Conservation (phyloP, 805 yeast species). For the Torulaspora gathmanii region DNA sequence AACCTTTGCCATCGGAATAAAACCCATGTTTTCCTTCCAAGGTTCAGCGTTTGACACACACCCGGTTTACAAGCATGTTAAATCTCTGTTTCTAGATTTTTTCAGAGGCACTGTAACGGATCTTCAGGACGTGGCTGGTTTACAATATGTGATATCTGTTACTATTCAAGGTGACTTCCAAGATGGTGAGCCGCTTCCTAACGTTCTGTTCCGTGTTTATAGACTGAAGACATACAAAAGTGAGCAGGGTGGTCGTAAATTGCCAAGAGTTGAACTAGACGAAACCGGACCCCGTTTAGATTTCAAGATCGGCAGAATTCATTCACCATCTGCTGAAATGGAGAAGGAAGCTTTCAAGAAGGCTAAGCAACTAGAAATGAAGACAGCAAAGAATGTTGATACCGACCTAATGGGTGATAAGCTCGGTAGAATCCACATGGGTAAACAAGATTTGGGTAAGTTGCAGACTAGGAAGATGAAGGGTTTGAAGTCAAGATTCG, state of each 20-base stretch:
- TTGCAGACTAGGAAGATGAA: conserved; percentile 98
- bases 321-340: conserved; percentile 76
- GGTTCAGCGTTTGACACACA: conserved; percentile 88
- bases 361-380: conserved; percentile 78
- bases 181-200: conserved; percentile 64
- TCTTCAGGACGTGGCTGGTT: conserved; percentile 88
- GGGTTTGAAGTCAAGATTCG: conserved; percentile 85
- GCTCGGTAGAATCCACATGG: conserved; percentile 93
- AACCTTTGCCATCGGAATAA: conserved; percentile 83
- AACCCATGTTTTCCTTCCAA: conserved; percentile 90
- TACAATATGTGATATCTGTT: conserved; percentile 83
- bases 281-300: conserved; percentile 96
- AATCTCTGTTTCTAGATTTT: conserved; percentile 85
- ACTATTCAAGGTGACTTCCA: conserved; percentile 73
- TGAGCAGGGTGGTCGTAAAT: conserved; percentile 60
- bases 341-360: conserved; percentile 81
- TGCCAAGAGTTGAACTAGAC: conserved; percentile 89
- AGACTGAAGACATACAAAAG: conserved; percentile 74
- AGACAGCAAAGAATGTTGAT: conserved; percentile 81
- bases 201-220: conserved; percentile 86
- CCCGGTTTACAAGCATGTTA: conserved; percentile 78
- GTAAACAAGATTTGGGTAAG: conserved; percentile 85
- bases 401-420: conserved; percentile 91
- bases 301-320: conserved; percentile 84
- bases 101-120: conserved; percentile 80